A percentile compares a stretch with the other conserved stretches of the same genome.
phyloP scores from a whole-genome alignment of 2,329 filamentous ascomycete species.

The Lachnellula arida region DNA sequence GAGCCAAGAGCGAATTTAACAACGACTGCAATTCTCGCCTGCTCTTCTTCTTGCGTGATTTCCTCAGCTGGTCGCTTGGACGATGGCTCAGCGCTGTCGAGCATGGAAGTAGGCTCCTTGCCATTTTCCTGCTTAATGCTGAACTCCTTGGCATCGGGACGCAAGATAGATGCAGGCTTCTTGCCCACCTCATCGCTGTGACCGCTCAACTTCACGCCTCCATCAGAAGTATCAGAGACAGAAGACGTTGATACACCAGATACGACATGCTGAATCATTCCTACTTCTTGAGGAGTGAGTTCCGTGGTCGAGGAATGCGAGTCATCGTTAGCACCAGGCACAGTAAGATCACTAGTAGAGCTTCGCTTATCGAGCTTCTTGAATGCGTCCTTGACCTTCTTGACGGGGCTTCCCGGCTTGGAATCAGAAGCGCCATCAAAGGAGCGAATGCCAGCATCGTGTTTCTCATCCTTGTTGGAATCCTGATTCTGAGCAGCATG shows the following conservation, averaged over 20 bases:
- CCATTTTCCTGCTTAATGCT: not conserved
- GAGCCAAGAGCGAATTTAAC: slow-evolving; percentile 72
- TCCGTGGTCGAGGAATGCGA: not conserved
- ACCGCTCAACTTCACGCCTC: not conserved
- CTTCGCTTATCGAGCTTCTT: not conserved
- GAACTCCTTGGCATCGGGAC: not conserved
- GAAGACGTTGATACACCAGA: not conserved
- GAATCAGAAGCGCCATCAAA: not conserved
- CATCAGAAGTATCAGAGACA: not conserved
- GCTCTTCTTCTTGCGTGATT: not conserved
- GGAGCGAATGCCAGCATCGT: not conserved
- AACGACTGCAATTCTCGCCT: slow-evolving; percentile 58
- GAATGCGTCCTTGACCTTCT: not conserved
- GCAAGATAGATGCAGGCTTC: not conserved
- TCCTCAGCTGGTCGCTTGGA: slow-evolving; percentile 1
- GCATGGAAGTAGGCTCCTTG: not conserved
- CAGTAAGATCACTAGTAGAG: not conserved
- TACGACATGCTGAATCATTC: not conserved
- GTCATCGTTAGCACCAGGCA: not conserved
- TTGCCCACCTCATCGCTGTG: not conserved
- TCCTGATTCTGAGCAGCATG: not conserved
- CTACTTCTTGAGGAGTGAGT: not conserved
- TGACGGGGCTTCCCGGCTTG: not conserved
- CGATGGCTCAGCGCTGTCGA: not conserved
- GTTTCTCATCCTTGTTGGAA: not conserved